Percentiles rank a stretch among this genome's conserved stretches.
Conservation (phyloP, 768 basidiomycete species). For the Lentinula lateritia region DNA sequence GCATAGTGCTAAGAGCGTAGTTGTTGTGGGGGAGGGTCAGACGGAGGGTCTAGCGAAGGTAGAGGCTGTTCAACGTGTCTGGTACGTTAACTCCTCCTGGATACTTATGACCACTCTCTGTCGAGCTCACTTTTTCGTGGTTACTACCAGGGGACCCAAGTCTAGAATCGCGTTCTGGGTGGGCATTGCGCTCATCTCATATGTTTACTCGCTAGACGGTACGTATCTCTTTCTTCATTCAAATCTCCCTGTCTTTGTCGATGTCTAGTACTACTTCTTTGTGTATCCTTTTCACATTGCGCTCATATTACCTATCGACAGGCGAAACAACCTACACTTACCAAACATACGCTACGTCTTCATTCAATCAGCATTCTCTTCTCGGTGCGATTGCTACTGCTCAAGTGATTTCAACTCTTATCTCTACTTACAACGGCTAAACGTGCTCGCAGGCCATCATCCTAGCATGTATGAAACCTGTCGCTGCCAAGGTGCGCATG, state of each 20-base stretch:
- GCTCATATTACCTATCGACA: neutral
- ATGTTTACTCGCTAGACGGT: constrained; percentile 51
- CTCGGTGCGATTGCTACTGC: constrained; percentile 16
- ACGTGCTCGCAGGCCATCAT: neutral
- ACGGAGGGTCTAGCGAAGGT: constrained; percentile 5
- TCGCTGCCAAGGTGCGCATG: constrained; percentile 49
- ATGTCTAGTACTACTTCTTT: neutral
- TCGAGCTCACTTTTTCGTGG: neutral
- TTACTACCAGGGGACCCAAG: constrained; percentile 8
- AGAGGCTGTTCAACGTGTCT: constrained; percentile 6
- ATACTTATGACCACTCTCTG: neutral
- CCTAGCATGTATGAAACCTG: constrained; percentile 31
- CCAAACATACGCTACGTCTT: constrained; percentile 34
- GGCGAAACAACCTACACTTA: constrained; percentile 45
- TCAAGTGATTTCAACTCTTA: constrained; percentile 13
- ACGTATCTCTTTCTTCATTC: constrained; percentile 9
- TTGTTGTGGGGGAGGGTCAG: neutral
- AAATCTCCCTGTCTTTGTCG: neutral
- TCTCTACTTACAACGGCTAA: neutral
- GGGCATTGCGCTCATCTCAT: constrained; percentile 43
- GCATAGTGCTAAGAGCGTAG: neutral
- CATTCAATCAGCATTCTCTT: constrained; percentile 12
- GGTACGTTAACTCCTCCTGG: neutral
- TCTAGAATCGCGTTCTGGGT: constrained; percentile 39
- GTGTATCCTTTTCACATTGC: too few species aligned